Base-by-base conservation (phyloP, 2,329 filamentous ascomycete genomes). In the Lomentospora prolificans region DNA sequence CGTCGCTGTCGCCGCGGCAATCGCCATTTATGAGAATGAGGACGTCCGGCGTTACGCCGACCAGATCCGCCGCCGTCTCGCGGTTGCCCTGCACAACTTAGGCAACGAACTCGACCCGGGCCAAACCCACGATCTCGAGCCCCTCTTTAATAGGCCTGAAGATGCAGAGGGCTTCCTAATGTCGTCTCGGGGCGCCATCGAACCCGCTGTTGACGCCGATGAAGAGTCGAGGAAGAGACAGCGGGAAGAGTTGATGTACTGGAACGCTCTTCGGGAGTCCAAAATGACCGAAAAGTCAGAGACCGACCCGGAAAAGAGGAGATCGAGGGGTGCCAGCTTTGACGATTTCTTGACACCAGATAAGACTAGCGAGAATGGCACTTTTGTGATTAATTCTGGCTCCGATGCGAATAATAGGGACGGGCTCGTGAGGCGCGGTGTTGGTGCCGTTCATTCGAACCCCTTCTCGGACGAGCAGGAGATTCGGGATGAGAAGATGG, bases 241-340 rank as follows among this genome's bases (percentile, higher is more conserved):
- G 65, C 75, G 82, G 36, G 82, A 85, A 62, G 82, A 86, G 66
- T 65, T 86, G 58, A 71, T 85, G 67, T 85, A 84, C 62, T 86
- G 82, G 82, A 86, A 86, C 63, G 72, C 77, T 3, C 60, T 81
- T 30, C 76, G 71, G 53, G 65, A 81, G 53, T 71, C 77, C 64
- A 77, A 78, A 64, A 64, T 73, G 62, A 53, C 41, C 8, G 56
- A 58, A 24, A 24, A 46, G 41, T 46, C 50, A 33, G 46, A 22
- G 24, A 22, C 22, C 14, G 60, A 59, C 31, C 56, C 61, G 39
- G 57, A 57, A 17, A 58, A 53, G 14, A 48, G 55, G 2, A 57
- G 55, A 12, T 33, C 33, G n/a, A 61, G 68, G 25, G 72, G 71
- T 17, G 72, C 71, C 1, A 76, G 72, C 7, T 85, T 85, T 62